Percentiles rank a stretch among this genome's conserved stretches.
Evolutionary conservation across 2,329 filamentous ascomycete species (phyloP).

Genomic region (Huntiella savannae): DNA sequence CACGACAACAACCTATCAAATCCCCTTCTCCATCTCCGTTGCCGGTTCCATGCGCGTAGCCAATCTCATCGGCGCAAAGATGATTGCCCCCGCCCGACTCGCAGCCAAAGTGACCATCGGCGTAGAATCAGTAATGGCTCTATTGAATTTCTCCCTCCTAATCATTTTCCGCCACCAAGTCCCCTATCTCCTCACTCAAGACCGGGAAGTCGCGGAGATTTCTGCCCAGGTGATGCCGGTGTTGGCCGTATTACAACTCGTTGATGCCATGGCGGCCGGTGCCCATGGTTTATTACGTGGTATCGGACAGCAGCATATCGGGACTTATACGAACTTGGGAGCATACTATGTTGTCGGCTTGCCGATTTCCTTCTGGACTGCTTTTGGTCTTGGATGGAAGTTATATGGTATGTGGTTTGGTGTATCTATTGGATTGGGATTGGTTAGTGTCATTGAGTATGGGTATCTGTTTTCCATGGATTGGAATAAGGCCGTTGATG

Average conservation of each 20-base stretch:
- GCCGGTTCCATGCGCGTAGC: conserved; percentile 76
- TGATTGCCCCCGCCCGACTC: conserved; percentile 62
- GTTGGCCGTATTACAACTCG: conserved; percentile 75
- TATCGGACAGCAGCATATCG: conserved; percentile 73
- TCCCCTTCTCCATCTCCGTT: conserved; percentile 81
- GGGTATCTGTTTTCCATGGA: conserved; percentile 31
- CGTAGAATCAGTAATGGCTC: conserved; percentile 48
- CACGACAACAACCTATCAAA: conserved; percentile 65
- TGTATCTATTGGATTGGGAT: conserved; percentile 49
- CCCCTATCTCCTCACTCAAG: conserved; percentile 59
- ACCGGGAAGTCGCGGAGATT: conserved; percentile 47
- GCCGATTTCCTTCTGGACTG: conserved; percentile 61
- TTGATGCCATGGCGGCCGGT: conserved; percentile 61
- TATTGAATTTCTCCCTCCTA: conserved; percentile 59
- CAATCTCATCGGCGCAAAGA: conserved; percentile 74
- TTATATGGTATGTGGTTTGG: conserved; percentile 68
- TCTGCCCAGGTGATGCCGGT: conserved; percentile 57
- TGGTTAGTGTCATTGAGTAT: conserved; percentile 38
- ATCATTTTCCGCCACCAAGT: conserved; percentile 51
- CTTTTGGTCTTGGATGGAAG: conserved; percentile 60
- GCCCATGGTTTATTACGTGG: conserved; percentile 75
- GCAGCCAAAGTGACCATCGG: conserved; percentile 60
- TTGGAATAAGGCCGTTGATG: conserved; percentile 33
- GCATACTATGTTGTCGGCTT: conserved; percentile 76
- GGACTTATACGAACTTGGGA: conserved; percentile 71